Evolutionary conservation across 2,329 filamentous ascomycete genomes (phyloP), one percentile per base, ranked within the genome.

Genomic region (Cyphellophora attinorum): DNA sequence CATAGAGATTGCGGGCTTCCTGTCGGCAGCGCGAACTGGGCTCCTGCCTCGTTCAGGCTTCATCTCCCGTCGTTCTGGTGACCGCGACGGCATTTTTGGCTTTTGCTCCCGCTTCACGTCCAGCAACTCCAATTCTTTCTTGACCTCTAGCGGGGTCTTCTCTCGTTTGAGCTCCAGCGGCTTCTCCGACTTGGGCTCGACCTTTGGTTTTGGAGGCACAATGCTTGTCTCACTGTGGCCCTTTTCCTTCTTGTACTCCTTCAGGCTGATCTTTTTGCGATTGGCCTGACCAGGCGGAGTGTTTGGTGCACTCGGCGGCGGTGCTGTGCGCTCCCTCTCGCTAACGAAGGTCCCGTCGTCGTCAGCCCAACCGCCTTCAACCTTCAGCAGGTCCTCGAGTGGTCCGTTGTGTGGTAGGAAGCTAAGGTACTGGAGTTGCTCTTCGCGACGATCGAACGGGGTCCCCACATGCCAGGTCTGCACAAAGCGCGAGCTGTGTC

Each of bases 231-330:
- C 21, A 25, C 8, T 8, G 8, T 25, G 21, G 8, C 8, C 21
- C n/a, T n/a, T 8, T 25, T 25, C 74, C 40, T 65, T 71, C 54
- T 73, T 76, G 55, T 78, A 79, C 25, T 71, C 73, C 27, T 65
- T 70, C 34, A 79, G 54, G 35, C 62, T 75, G 41, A 79, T 76
- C 54, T 76, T 78, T 60, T 76, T 78, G 57, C 72, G 76, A 15
- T 53, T 42, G 13, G 61, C 10, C 47, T 54, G 34, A 50, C 56
- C 29, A 46, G 38, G 52, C 23, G 67, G 60, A 13, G 61, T 65
- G 44, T 55, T 59, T 37, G 55, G 54, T 16, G 57, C 57, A 44
- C 55, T 59, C 14, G 42, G 41, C 23, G 51, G 44, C 15, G 59
- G 44, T 40, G 54, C 35, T 42, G 43, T 53, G 50, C 42, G 51